Base-by-base conservation (phyloP, 2,329 filamentous ascomycete species). In the Seiridium cupressi region DNA sequence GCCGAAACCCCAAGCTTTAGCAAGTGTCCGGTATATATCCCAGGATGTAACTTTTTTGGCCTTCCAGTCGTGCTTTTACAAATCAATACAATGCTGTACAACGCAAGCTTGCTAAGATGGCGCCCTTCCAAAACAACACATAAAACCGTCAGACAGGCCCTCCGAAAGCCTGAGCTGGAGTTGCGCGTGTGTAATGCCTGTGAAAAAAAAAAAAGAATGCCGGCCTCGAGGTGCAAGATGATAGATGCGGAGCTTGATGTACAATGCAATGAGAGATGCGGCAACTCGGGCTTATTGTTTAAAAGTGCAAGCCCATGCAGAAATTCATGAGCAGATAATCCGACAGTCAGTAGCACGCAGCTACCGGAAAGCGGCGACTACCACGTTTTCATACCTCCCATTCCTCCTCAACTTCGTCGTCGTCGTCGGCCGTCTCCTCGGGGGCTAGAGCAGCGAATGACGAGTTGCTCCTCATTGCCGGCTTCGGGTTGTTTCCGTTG, bases 381-480 rank as follows among this genome's bases (percentile, higher is more conserved):
- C 13, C 38, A 8, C 38, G 38, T 31, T 31, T 35, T 72, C 63
- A 73, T 68, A 73, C 72, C 60, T 73, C 72, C 72, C 72, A 73
- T 64, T 73, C 71, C 55, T 71, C 60, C 65, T 73, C 71, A 35
- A 64, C 65, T 44, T 72, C 69, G 34, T 72, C 18, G 18, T 26
- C 66, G 44, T 72, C 68, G 54, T 73, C 70, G 5, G 65, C 65
- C 1, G 65, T 69, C 62, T 67, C 71, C 38, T 73, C 71, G 8
- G 72, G 67, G 18, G 70, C 71, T 34, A 73, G 62, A 42, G 71
- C 72, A 59, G 71, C 71, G 53, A 72, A 73, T 3, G 72, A 73
- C 36, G 71, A 73, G 65, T 51, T 70, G 64, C 64, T 73, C 65
- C 65, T 73, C 32, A 73, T 38, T 46, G 67, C 62, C 13, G 71